Percentiles rank a stretch among this genome's conserved stretches.
These are phyloP conservation scores for Fonsecaea monophora DNA, from an alignment of 2,329 filamentous ascomycete genomes.

Conservation along the genomic window DNA sequence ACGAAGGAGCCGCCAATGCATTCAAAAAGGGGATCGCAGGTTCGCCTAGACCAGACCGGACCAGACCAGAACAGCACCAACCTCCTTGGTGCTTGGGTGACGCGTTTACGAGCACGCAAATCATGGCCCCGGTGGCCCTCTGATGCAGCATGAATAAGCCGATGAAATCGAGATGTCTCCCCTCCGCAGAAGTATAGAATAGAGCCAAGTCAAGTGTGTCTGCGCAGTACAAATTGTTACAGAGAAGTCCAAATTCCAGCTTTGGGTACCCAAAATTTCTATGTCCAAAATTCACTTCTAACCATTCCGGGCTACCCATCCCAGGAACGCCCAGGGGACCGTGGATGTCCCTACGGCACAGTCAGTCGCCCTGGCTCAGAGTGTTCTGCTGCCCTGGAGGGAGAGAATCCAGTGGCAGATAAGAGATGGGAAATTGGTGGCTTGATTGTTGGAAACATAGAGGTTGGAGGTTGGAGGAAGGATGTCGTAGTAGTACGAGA, in stretches of 20 bases:
- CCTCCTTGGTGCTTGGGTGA: neutral
- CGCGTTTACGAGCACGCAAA: constrained; percentile 16
- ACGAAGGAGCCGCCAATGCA: neutral
- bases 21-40: neutral
- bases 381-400: neutral
- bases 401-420: neutral
- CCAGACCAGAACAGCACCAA: neutral
- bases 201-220: neutral
- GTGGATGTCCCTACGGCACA: neutral
- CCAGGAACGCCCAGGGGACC: neutral
- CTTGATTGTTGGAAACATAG: neutral
- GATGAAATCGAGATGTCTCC: constrained; percentile 7
- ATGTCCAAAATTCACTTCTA: neutral
- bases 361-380: neutral
- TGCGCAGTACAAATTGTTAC: neutral
- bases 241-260: neutral
- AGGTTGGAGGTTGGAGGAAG: neutral
- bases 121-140: neutral
- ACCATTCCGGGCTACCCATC: neutral
- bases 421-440: neutral
- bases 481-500: neutral
- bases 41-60: neutral
- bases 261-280: neutral
- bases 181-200: neutral
- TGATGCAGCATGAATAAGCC: constrained; percentile 16